phyloP scores from a whole-genome alignment of 2,329 filamentous ascomycete genomes.

The Exophiala sp. region DNA sequence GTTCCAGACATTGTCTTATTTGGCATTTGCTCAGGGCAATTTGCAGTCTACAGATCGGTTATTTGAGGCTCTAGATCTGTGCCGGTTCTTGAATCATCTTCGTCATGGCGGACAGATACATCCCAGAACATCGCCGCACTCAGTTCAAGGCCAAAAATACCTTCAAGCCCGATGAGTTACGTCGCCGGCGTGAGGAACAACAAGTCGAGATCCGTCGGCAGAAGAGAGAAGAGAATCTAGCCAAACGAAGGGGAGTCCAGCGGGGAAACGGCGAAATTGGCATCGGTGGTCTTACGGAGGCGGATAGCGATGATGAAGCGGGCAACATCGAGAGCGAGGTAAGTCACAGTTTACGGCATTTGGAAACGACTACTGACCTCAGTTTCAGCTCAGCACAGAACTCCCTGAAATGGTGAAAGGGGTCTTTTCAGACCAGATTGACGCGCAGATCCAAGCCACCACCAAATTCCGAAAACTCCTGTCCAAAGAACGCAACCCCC shows the following conservation, averaged over 20 bases:
- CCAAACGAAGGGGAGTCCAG: constrained; percentile 92
- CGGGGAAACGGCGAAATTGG: constrained; percentile 62
- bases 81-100: constrained; percentile 29
- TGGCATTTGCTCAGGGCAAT: constrained; percentile 1
- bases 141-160: constrained; percentile 99
- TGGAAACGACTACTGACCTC: constrained; percentile 7
- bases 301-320: constrained; percentile 90
- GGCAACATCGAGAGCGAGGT: constrained; percentile 96
- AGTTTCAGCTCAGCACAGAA: constrained; percentile 80
- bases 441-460: constrained; percentile 92
- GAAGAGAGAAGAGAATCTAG: constrained; percentile 97
- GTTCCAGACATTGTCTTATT: neutral
- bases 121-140: constrained; percentile 96
- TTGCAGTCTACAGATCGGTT: neutral
- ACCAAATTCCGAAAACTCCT: constrained; percentile 98
- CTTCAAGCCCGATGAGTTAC: constrained; percentile 98
- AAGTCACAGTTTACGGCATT: constrained; percentile 52
- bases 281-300: constrained; percentile 64
- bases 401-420: constrained; percentile 96
- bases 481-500: constrained; percentile 97
- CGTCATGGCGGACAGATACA: constrained; percentile 96
- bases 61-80: constrained; percentile 1
- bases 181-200: constrained; percentile 95
- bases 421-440: constrained; percentile 98
- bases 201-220: constrained; percentile 98